Percentiles rank a stretch among this genome's conserved stretches.
These are phyloP conservation scores for Rhodomyrtus tomentosa DNA, from an alignment of 345 rosid genomes.

Conservation along the genomic window DNA sequence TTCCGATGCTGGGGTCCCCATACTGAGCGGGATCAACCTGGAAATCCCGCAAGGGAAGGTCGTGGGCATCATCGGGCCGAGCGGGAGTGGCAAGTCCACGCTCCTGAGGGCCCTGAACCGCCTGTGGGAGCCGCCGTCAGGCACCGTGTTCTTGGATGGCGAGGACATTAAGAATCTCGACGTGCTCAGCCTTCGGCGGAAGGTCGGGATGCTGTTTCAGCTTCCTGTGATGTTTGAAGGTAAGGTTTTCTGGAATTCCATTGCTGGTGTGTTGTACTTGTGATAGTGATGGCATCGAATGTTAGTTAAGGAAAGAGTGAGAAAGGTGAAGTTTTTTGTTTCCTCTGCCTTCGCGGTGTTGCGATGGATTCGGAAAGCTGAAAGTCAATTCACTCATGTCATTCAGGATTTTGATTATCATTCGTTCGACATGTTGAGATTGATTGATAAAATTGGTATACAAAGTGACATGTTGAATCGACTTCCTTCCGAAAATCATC, in stretches of 20 bases:
- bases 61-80: conserved; percentile 85
- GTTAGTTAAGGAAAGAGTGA: neutral
- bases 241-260: conserved; percentile 1
- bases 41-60: conserved; percentile 52
- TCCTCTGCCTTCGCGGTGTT: neutral
- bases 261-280: neutral
- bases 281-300: neutral
- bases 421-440: neutral
- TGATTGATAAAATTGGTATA: neutral
- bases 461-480: neutral
- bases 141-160: conserved; percentile 60
- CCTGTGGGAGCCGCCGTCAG: conserved; percentile 76
- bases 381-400: neutral
- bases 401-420: neutral
- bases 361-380: neutral
- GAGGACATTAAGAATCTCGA: conserved; percentile 47
- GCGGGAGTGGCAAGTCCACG: conserved; percentile 95
- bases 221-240: conserved; percentile 82
- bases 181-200: conserved; percentile 66
- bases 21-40: conserved; percentile 39
- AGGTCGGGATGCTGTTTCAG: conserved; percentile 96
- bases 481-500: neutral
- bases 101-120: conserved; percentile 67
- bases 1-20: conserved; percentile 35
- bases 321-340: neutral